These are phyloP conservation scores for Fusarium praegraminearum DNA, from an alignment of 2,329 filamentous ascomycete genomes.

Conservation along the genomic window DNA sequence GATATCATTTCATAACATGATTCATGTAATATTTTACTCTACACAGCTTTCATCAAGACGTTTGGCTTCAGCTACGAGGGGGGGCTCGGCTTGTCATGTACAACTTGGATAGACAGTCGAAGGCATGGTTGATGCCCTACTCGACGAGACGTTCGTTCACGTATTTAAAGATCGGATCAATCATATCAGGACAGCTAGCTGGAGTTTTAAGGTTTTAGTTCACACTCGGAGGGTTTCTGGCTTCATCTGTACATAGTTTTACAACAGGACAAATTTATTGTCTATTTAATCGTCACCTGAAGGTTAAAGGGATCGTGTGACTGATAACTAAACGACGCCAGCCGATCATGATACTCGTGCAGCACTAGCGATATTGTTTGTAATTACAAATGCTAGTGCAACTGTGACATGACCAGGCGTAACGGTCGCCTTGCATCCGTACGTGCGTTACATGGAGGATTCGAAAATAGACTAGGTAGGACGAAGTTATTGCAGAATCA, in stretches of 20 bases:
- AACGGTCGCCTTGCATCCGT: neutral
- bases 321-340: neutral
- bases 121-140: slow-evolving; percentile 2
- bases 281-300: neutral
- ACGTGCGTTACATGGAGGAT: neutral
- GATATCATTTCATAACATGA: slow-evolving; percentile 23
- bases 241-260: slow-evolving; percentile 41
- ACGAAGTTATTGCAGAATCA: neutral
- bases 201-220: slow-evolving; percentile 28
- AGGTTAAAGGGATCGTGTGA: neutral
- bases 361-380: neutral
- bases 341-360: neutral
- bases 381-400: neutral
- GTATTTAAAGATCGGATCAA: slow-evolving; percentile 10
- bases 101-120: slow-evolving; percentile 18
- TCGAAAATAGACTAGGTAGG: neutral
- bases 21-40: slow-evolving; percentile 30
- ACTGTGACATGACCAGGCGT: neutral
- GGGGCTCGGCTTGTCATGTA: slow-evolving; percentile 18
- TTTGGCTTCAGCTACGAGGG: slow-evolving; percentile 26
- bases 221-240: slow-evolving; percentile 18
- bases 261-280: slow-evolving; percentile 39
- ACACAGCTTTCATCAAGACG: slow-evolving; percentile 34
- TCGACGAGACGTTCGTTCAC: slow-evolving; percentile 9
- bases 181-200: neutral